Evolutionary conservation across 1,139 yeast genomes (phyloP).

Genomic region (Candida tetrigidarum): DNA sequence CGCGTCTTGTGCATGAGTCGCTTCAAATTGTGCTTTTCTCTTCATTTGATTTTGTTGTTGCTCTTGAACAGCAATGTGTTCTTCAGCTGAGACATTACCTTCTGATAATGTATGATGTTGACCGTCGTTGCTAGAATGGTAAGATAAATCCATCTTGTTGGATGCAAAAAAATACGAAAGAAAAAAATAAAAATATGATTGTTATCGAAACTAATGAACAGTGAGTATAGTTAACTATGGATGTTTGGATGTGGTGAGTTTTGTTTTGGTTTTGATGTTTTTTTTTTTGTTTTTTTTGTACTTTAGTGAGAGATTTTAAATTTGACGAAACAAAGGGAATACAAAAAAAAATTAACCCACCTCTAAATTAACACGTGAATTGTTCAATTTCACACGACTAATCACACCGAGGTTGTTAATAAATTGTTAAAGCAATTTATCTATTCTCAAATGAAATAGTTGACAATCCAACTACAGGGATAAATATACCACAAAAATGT

Average conservation of each 20-base stretch:
- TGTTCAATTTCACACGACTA: background rate
- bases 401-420: no score
- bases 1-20: no score
- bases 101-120: no score
- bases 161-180: conserved; percentile 6
- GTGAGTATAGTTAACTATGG: background rate
- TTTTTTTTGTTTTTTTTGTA: background rate
- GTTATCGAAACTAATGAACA: background rate
- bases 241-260: conserved; percentile 4
- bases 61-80: background rate
- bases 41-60: background rate
- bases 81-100: no score
- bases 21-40: background rate
- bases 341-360: background rate
- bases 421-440: no score
- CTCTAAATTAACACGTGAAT: no score
- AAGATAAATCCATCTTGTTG: background rate
- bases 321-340: background rate
- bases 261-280: background rate
- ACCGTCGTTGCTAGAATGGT: background rate
- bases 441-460: no score
- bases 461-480: no score
- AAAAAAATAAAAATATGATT: no score
- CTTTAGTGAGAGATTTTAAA: background rate
- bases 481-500: no score